These are phyloP conservation scores for Verbena officinalis DNA, from an alignment of 257 asterid genomes.

Conservation along the genomic window DNA sequence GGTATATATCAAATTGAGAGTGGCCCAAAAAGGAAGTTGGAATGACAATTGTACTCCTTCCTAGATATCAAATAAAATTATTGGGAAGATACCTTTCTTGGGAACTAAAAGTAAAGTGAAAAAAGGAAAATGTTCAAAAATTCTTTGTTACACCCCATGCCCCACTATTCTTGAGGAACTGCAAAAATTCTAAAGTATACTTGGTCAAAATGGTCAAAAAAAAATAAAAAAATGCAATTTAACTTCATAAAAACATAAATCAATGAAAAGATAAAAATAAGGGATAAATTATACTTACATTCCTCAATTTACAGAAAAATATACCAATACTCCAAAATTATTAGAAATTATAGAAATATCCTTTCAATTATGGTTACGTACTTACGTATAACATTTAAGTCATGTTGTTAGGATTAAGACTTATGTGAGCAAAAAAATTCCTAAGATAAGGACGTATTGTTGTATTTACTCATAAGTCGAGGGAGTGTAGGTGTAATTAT, in stretches of 20 bases:
- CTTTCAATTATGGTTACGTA: too few species aligned
- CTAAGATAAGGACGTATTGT: too few species aligned
- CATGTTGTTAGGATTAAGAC: too few species aligned
- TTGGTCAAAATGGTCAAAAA: slow-evolving; percentile 11
- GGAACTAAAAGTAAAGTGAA: slow-evolving; percentile 5
- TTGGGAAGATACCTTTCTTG: slow-evolving; percentile 32
- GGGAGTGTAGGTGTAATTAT: too few species aligned
- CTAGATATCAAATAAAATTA: background rate
- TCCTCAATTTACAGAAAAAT: too few species aligned
- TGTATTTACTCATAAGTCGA: too few species aligned
- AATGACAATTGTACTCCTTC: background rate
- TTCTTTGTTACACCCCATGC: slow-evolving; percentile 24
- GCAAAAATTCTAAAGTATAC: slow-evolving; percentile 14
- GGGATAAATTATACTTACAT: background rate
- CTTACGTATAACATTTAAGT: too few species aligned
- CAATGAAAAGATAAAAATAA: background rate
- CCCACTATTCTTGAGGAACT: slow-evolving; percentile 4
- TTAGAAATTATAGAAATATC: too few species aligned
- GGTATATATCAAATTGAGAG: background rate
- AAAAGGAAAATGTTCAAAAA: background rate
- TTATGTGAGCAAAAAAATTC: too few species aligned
- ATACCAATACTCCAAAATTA: too few species aligned
- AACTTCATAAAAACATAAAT: background rate
- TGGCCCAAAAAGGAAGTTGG: slow-evolving; percentile 3
- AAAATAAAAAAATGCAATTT: too few species aligned